Evolutionary conservation across 805 yeast genomes (phyloP).

Genomic region (Hanseniaspora thailandica): DNA sequence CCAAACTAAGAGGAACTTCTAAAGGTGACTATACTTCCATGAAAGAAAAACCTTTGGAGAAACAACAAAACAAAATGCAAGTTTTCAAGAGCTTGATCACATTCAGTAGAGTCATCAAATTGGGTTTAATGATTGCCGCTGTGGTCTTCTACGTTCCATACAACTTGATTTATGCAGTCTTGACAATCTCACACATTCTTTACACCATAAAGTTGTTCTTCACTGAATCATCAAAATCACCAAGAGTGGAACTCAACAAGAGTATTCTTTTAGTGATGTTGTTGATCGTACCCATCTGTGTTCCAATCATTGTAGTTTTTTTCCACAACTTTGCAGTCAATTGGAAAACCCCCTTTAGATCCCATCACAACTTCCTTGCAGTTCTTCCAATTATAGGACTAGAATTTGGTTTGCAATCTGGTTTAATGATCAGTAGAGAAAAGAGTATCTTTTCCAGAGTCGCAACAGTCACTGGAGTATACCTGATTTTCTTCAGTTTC

Average conservation of each 20-base stretch:
- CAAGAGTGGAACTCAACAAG: conserved; percentile 47
- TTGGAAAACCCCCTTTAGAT: conserved; percentile 76
- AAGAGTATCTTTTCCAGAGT: conserved; percentile 24
- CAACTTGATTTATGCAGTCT: conserved; percentile 61
- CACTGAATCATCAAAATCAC: conserved; percentile 19
- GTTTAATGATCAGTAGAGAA: conserved; percentile 8
- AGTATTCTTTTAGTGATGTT: conserved; percentile 55
- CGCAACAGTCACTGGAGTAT: conserved; percentile 34
- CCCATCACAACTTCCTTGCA: conserved; percentile 75
- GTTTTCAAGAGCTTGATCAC: conserved; percentile 17
- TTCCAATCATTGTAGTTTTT: conserved; percentile 71
- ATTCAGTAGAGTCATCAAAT: conserved; percentile 26
- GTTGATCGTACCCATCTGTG: conserved; percentile 67
- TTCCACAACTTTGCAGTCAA: conserved; percentile 62
- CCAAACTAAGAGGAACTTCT: background rate
- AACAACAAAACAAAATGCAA: background rate
- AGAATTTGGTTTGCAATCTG: conserved; percentile 22
- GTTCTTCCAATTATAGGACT: conserved; percentile 59
- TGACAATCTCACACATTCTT: conserved; percentile 41
- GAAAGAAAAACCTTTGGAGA: background rate
- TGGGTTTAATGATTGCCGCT: conserved; percentile 31
- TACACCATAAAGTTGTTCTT: background rate
- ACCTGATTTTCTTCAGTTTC: conserved; percentile 49
- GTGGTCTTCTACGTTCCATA: conserved; percentile 64
- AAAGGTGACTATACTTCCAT: background rate